Evolutionary conservation across 2,329 filamentous ascomycete genomes (phyloP).

Genomic region (Botrytis aclada): DNA sequence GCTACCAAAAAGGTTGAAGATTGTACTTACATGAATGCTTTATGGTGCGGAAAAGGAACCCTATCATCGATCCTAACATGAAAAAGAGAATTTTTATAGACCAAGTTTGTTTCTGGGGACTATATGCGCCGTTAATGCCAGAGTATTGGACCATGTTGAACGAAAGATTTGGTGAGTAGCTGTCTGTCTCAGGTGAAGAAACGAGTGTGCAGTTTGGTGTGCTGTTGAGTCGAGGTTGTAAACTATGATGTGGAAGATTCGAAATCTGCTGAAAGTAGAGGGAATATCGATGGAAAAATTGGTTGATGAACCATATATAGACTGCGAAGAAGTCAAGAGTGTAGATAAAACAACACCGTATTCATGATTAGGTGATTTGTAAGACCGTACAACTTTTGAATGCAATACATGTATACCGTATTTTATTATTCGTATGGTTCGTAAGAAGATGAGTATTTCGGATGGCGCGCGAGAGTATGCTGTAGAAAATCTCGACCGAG

Average conservation of each 20-base stretch:
- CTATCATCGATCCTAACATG: neutral
- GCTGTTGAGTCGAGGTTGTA: neutral
- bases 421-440: neutral
- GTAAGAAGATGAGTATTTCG: neutral
- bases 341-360: neutral
- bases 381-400: neutral
- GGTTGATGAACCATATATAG: neutral
- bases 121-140: neutral
- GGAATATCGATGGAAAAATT: neutral
- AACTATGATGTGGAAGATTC: neutral
- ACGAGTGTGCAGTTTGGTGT: neutral
- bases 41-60: neutral
- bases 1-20: neutral
- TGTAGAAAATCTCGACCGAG: neutral
- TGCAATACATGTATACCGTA: neutral
- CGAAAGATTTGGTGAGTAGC: neutral
- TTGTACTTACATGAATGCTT: neutral
- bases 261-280: neutral
- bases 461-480: neutral
- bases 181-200: neutral
- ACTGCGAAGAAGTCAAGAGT: fast-evolving
- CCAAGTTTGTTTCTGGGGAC: neutral
- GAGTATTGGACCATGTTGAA: neutral
- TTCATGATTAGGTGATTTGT: neutral
- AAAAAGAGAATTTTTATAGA: neutral